These are phyloP conservation scores for Manihot esculenta DNA, from an alignment of 441 rosid genomes.

Conservation along the genomic window DNA sequence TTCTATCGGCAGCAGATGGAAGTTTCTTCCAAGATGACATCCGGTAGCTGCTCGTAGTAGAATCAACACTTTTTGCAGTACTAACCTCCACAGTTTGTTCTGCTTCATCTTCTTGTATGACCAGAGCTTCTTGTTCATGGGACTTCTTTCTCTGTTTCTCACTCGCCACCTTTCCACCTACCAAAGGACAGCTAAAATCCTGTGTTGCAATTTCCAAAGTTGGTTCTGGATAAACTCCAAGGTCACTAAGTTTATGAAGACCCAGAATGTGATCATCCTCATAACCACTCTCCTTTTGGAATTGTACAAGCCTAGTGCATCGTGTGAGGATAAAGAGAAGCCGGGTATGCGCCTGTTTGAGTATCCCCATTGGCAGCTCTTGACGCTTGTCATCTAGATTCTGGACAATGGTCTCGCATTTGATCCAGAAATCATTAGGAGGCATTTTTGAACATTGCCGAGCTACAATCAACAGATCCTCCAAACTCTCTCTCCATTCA, in stretches of 20 bases:
- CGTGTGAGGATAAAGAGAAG: slow-evolving; percentile 93
- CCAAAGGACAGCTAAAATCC: slow-evolving; percentile 48
- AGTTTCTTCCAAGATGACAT: slow-evolving; percentile 99
- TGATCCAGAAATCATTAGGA: slow-evolving; percentile 78
- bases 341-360: slow-evolving; percentile 91
- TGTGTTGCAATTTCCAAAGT: slow-evolving; percentile 55
- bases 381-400: slow-evolving; percentile 88
- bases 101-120: slow-evolving; percentile 35
- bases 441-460: slow-evolving; percentile 80
- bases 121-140: slow-evolving; percentile 31
- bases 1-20: slow-evolving; percentile 80
- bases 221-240: slow-evolving; percentile 87
- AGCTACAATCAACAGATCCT: slow-evolving; percentile 86
- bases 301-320: slow-evolving; percentile 96
- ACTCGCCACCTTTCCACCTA: slow-evolving; percentile 35
- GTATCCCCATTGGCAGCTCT: slow-evolving; percentile 86
- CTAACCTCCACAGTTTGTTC: slow-evolving; percentile 51
- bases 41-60: slow-evolving; percentile 66
- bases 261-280: slow-evolving; percentile 77
- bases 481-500: slow-evolving; percentile 74
- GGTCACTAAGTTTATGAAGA: slow-evolving; percentile 86
- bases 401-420: slow-evolving; percentile 92
- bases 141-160: slow-evolving; percentile 48
- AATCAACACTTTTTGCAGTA: slow-evolving; percentile 77
- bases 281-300: slow-evolving; percentile 89